These are phyloP conservation scores for Linnemannia hyalina DNA, from an alignment of 192 early-diverging fungal genomes.

Conservation along the genomic window DNA sequence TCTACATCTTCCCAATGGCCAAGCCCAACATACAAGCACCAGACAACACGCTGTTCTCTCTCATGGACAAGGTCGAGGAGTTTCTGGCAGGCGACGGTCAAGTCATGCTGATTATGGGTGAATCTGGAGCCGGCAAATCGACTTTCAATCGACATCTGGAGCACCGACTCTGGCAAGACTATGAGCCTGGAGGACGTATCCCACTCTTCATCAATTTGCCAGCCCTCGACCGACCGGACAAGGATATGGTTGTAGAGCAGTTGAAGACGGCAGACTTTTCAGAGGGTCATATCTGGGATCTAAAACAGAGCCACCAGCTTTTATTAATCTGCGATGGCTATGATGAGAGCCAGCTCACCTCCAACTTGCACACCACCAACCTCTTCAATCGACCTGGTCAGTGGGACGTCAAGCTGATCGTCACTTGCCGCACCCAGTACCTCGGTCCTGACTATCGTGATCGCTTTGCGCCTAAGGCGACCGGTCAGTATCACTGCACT, in stretches of 20 bases:
- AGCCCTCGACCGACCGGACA: background rate
- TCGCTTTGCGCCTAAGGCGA: background rate
- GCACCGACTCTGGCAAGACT: background rate
- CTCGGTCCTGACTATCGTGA: background rate
- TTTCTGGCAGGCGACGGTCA: background rate
- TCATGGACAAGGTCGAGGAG: background rate
- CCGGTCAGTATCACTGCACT: background rate
- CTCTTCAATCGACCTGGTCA: background rate
- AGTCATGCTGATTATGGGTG: background rate
- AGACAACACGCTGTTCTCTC: background rate
- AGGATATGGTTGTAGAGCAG: background rate
- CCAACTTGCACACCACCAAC: background rate
- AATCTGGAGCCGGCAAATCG: constrained; percentile 16
- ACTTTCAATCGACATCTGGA: constrained; percentile 4
- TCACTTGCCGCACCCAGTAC: background rate
- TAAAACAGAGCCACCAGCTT: background rate
- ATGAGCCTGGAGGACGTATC: background rate
- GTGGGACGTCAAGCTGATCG: background rate
- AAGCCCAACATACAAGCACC: background rate
- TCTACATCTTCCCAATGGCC: background rate
- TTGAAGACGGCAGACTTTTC: background rate
- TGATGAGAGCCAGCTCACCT: background rate
- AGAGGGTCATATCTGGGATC: background rate
- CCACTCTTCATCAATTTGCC: constrained; percentile 5
- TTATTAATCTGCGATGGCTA: constrained; percentile 8